A percentile compares a stretch with the other conserved stretches of the same genome.
Evolutionary conservation across 2,329 filamentous ascomycete species (phyloP).

Genomic region (Acarospora socialis): DNA sequence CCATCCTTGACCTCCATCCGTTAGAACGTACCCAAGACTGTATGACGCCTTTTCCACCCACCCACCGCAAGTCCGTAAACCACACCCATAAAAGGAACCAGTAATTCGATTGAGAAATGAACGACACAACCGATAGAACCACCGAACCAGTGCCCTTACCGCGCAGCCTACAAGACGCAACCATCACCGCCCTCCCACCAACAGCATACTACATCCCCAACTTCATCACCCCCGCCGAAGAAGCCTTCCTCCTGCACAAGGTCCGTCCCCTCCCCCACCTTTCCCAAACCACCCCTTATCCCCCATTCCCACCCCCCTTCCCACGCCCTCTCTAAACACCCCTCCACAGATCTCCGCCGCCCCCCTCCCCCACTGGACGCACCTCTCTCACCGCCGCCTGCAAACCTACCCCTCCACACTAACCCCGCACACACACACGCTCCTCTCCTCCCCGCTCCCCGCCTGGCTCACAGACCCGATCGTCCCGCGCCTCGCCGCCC

Average conservation of each 20-base stretch:
- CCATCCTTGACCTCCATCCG: too few relatives aligned
- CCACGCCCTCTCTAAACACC: slow-evolving; percentile 1
- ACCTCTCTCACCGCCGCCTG: slow-evolving; percentile 73
- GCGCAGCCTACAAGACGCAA: slow-evolving; percentile 20
- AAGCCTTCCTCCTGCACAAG: slow-evolving; percentile 55
- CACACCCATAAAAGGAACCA: too few relatives aligned
- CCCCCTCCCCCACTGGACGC: slow-evolving; percentile 69
- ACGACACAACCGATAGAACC: too few relatives aligned
- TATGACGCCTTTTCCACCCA: too few relatives aligned
- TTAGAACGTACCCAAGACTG: too few relatives aligned
- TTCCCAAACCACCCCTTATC: too few relatives aligned
- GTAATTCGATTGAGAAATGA: too few relatives aligned
- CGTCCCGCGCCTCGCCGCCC: slow-evolving; percentile 37
- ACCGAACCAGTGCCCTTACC: too few relatives aligned
- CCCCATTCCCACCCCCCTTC: slow-evolving; percentile 2
- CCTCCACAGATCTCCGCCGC: slow-evolving; percentile 43
- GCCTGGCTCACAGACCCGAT: slow-evolving; percentile 60
- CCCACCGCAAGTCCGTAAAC: too few relatives aligned
- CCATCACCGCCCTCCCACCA: slow-evolving; percentile 43
- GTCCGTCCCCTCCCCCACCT: slow-evolving; percentile 27
- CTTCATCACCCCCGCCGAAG: slow-evolving; percentile 68
- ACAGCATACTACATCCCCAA: slow-evolving; percentile 72
- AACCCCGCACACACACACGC: slow-evolving; percentile 54
- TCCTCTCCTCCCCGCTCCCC: slow-evolving; percentile 60
- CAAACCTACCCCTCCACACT: slow-evolving; percentile 84